Base-by-base conservation (phyloP, 2,329 filamentous ascomycete genomes). In the Cryphonectria japonica region DNA sequence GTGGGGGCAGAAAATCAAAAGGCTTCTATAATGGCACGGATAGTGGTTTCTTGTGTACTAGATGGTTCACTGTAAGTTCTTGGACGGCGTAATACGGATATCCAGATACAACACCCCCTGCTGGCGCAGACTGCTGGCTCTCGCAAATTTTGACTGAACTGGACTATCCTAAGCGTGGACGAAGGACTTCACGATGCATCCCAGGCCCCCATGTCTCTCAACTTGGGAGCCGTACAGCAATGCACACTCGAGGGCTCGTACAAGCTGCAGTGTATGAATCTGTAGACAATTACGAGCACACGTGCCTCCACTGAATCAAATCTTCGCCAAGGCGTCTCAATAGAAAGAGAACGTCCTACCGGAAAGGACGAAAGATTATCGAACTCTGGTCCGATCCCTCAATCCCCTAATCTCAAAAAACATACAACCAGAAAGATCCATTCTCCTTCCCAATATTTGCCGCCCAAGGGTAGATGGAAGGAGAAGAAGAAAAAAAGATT, bases 31-130 rank as follows among this genome's bases (percentile, higher is more conserved):
- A 69, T 46, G 69, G 60, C 54, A 65, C 60, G 64, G 65, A 50
- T 22, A 63, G 71, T 69, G 66, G 54, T 71, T 50, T 19, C 22
- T 50, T 39, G 65, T 67, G 66, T 68, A 50, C 37, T 69, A 67
- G 66, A 70, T 70, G 37, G 37, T 66, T 71, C 29, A 69, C 46
- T 64, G 57, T 71, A 67, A 50, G 37, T 16, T 61, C 65, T 64
- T 37, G 46, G 69, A 52, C 69, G 71, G 71, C 69, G 71, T 73
- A 68, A 60, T 64, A 66, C 61, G 71, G 71, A 67, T 69, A 69
- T 66, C 59, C 66, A 66, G 66, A 64, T 43, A 32, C 34, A 64
- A 39, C 22, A 60, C 52, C 43, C 67, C 60, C 54, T 69, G 65
- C 66, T 68, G 69, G 61, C 32, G 59, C 39, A 34, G 43, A 69